phyloP scores from a whole-genome alignment of 306 rosid species.

The Dryas alaskensis region DNA sequence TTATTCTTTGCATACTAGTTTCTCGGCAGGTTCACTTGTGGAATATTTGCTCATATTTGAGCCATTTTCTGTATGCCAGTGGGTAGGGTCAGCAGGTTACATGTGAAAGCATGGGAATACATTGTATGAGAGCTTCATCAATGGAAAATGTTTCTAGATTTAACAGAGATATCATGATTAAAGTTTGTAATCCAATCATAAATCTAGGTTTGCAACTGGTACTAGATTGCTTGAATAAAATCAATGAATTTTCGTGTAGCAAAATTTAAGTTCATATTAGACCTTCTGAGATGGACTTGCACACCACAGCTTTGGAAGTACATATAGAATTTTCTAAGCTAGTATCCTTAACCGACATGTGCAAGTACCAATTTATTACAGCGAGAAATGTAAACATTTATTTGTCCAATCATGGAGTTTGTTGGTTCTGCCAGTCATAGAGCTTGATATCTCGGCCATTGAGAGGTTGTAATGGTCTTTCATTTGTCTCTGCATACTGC shows the following conservation, averaged over 20 bases:
- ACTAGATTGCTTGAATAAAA: not conserved
- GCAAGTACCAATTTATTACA: not conserved
- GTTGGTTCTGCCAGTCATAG: not conserved
- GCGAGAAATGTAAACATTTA: not conserved
- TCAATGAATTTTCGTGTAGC: not conserved
- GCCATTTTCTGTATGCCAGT: slow-evolving; percentile 7
- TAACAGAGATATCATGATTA: not conserved
- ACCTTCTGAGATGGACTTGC: not conserved
- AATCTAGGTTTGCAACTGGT: not conserved
- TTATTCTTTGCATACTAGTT: not conserved
- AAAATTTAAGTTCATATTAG: not conserved
- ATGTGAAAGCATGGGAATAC: not conserved
- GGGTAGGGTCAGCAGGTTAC: not conserved
- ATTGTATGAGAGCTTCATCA: not conserved
- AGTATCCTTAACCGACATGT: not conserved
- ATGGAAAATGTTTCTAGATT: not conserved
- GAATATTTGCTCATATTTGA: not conserved
- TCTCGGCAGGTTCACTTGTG: slow-evolving; percentile 1
- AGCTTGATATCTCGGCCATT: slow-evolving; percentile 23
- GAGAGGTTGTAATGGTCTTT: slow-evolving; percentile 36
- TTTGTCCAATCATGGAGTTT: not conserved
- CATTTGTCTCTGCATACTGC: slow-evolving; percentile 39
- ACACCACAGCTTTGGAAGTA: not conserved
- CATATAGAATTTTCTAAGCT: not conserved
- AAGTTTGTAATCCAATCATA: not conserved